phyloP scores from a whole-genome alignment of 2,329 filamentous ascomycete genomes.

The Xylariaceae sp. region DNA sequence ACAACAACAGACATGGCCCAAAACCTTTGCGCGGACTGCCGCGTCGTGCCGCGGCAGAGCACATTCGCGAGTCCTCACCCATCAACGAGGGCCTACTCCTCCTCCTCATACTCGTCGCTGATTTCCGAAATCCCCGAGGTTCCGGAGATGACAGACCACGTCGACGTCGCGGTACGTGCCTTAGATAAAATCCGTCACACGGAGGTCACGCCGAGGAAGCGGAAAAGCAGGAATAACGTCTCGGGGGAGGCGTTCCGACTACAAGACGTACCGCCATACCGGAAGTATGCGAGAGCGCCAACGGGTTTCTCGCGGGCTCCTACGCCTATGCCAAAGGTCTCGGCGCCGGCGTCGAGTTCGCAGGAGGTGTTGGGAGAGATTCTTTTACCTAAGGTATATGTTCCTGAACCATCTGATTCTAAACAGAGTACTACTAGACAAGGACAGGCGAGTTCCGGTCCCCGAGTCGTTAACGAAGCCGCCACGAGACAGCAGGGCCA shows the following conservation, averaged over 20 bases:
- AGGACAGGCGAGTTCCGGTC: background rate
- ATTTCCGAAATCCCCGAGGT: background rate
- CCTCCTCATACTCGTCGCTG: background rate
- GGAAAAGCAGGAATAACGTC: background rate
- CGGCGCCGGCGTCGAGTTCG: background rate
- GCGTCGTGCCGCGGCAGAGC: conserved; percentile 23
- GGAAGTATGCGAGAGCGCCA: background rate
- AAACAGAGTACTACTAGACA: background rate
- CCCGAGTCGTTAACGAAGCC: background rate
- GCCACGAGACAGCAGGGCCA: background rate
- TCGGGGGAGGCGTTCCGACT: conserved; percentile 21
- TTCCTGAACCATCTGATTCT: background rate
- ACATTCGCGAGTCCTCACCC: conserved; percentile 15
- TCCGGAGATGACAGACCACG: too few species aligned
- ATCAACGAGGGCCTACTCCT: background rate
- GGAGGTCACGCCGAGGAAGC: background rate
- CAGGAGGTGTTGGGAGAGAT: conserved; percentile 4
- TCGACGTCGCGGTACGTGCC: background rate
- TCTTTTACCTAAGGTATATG: conserved; percentile 11
- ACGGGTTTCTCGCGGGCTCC: background rate
- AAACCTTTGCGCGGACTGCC: conserved; percentile 25
- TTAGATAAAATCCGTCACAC: background rate
- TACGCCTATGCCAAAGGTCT: background rate
- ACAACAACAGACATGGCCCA: conserved; percentile 15
- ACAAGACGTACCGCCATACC: conserved; percentile 20